These are phyloP conservation scores for Malus domestica DNA, from an alignment of 306 rosid species.

Conservation along the genomic window ASM211411v1 NC_041805.1:28436501-28437000, in stretches of 20 bases:
- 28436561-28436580: background rate
- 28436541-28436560: background rate
- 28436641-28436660: background rate
- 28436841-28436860: slow-evolving; percentile 87
- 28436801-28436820: slow-evolving; percentile 92
- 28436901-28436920: background rate
- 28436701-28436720: background rate
- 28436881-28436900: background rate
- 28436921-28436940: slow-evolving; percentile 11
- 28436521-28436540: background rate
- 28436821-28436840: slow-evolving; percentile 98
- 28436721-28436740: slow-evolving; percentile 18
- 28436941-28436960: background rate
- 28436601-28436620: background rate
- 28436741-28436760: slow-evolving; percentile 85
- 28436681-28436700: background rate
- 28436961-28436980: background rate
- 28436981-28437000: background rate
- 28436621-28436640: background rate
- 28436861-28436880: slow-evolving; percentile 75
- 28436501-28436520: background rate
- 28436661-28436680: background rate
- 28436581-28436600: background rate
- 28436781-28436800: slow-evolving; percentile 98
- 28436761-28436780: slow-evolving; percentile 86